A percentile compares a stretch with the other conserved stretches of the same genome.
These are phyloP conservation scores for Oryza meyeriana DNA, from an alignment of 176 grass and related monocot genomes.

Conservation along the genomic window DNA sequence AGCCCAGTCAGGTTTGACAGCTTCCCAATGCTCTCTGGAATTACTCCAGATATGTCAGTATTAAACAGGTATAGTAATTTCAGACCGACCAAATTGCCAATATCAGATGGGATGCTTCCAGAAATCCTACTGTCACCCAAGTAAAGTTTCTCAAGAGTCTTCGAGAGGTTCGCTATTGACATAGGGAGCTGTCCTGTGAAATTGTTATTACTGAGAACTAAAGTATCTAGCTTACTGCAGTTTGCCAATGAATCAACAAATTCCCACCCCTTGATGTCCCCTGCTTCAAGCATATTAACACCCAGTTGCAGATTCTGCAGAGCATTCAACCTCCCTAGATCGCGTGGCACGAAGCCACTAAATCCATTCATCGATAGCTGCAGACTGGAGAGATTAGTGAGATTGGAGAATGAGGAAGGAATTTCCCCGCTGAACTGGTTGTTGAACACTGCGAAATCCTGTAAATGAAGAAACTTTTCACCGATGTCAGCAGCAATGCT, in stretches of 20 bases:
- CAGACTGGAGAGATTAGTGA: background rate
- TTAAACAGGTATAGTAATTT: background rate
- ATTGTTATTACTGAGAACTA: background rate
- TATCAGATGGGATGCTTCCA: background rate
- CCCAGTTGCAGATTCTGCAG: background rate
- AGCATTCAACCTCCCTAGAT: background rate
- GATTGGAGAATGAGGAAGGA: background rate
- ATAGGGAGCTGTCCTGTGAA: background rate
- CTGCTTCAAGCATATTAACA: background rate
- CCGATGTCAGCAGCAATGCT: background rate
- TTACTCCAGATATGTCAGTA: background rate
- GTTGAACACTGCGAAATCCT: accelerated
- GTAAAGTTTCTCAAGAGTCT: background rate
- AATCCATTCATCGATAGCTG: background rate
- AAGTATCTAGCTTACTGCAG: background rate
- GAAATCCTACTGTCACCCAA: background rate
- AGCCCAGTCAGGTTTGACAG: background rate
- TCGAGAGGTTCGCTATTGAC: background rate
- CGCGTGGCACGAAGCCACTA: background rate
- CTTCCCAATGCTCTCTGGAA: conserved; percentile 6
- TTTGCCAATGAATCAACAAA: background rate
- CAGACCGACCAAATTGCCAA: background rate
- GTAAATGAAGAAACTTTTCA: background rate
- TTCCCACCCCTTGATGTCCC: background rate
- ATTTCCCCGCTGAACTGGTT: conserved; percentile 18